These are phyloP conservation scores for Allium sativum DNA, from an alignment of 106 monocot species.

Conservation along the genomic window DNA sequence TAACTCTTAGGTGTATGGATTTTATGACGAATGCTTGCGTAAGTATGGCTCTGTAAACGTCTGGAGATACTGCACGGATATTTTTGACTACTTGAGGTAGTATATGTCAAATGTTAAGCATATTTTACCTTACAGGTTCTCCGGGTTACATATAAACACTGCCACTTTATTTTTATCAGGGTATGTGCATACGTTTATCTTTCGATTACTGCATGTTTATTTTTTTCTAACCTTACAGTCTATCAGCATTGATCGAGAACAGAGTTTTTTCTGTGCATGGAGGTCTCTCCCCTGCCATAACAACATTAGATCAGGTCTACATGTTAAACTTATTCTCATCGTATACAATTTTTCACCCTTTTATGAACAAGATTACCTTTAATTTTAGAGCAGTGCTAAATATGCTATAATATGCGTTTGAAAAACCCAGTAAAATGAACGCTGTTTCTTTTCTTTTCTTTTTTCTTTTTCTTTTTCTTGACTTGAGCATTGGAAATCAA, in stretches of 20 bases:
- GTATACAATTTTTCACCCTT: conserved; percentile 6
- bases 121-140: too few relatives aligned
- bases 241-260: conserved; percentile 94
- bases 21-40: conserved; percentile 97
- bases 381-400: too few relatives aligned
- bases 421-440: too few relatives aligned
- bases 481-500: too few relatives aligned
- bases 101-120: not conserved
- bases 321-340: not conserved
- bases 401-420: too few relatives aligned
- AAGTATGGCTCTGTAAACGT: conserved; percentile 99
- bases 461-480: too few relatives aligned
- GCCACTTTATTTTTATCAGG: not conserved
- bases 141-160: too few relatives aligned
- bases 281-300: conserved; percentile 83
- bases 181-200: not conserved
- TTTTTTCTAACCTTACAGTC: conserved; percentile 27
- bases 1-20: conserved; percentile 74
- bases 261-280: conserved; percentile 94
- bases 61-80: conserved; percentile 99
- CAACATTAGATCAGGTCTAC: conserved; percentile 77
- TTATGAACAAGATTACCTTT: not conserved
- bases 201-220: not conserved
- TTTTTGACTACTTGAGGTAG: conserved; percentile 96
- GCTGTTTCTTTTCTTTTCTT: too few relatives aligned